These are phyloP conservation scores for Selenicereus undatus DNA, from an alignment of 148 eudicot species.

Conservation along the genomic window DNA sequence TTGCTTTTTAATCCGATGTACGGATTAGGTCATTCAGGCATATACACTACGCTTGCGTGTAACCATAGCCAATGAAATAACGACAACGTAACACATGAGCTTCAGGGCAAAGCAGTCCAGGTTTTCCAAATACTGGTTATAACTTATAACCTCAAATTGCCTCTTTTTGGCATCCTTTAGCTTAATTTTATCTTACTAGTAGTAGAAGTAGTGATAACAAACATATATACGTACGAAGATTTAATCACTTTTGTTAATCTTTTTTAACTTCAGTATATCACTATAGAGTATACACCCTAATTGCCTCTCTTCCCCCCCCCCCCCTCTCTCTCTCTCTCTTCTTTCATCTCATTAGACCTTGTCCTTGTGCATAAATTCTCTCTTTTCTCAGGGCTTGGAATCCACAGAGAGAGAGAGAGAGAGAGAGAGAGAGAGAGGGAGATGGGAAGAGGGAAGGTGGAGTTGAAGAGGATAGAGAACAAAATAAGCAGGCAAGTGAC, in stretches of 20 bases:
- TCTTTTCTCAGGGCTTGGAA: neutral
- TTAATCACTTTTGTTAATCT: too few relatives aligned
- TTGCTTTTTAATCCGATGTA: neutral
- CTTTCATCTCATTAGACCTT: neutral
- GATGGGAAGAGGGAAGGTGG: slow-evolving; percentile 54
- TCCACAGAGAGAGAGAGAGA: neutral
- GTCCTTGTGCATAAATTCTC: neutral
- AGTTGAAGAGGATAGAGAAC: slow-evolving; percentile 56
- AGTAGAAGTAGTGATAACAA: too few relatives aligned
- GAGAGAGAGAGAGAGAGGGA: slow-evolving; percentile 6
- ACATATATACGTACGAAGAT: too few relatives aligned
- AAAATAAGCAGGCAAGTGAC: slow-evolving; percentile 61
- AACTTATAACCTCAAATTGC: neutral
- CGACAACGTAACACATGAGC: too few relatives aligned
- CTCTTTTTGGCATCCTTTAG: too few relatives aligned
- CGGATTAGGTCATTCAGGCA: neutral
- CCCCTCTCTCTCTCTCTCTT: neutral
- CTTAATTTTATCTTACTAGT: too few relatives aligned
- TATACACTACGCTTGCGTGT: too few relatives aligned
- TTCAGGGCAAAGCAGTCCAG: neutral
- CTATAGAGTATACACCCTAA: too few relatives aligned
- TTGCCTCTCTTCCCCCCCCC: too few relatives aligned
- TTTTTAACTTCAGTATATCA: too few relatives aligned
- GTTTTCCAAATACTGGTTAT: neutral
- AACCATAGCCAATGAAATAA: too few relatives aligned